These are phyloP conservation scores for Psilocybe sp. DNA, from an alignment of 768 basidiomycete species.

Conservation along the genomic window DNA sequence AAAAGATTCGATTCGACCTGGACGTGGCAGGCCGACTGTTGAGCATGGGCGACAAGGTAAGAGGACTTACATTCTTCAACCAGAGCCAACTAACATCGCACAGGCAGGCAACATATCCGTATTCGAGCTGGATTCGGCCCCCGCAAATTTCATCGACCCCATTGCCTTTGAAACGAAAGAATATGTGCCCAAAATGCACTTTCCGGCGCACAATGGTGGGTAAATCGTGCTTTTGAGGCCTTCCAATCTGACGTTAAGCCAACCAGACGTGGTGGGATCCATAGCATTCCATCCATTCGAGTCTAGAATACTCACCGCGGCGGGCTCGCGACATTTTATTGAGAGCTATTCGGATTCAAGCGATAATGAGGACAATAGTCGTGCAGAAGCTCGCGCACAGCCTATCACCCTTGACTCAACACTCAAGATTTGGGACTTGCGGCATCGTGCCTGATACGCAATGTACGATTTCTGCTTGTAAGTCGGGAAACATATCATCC, in stretches of 20 bases:
- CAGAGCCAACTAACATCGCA: neutral
- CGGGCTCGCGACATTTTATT: conserved; percentile 75
- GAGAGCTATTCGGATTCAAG: too few species aligned
- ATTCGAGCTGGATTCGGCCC: conserved; percentile 44
- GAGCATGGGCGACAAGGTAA: conserved; percentile 65
- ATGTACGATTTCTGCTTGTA: too few species aligned
- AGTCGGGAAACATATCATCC: too few species aligned
- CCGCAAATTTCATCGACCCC: neutral
- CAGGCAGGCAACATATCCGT: conserved; percentile 60
- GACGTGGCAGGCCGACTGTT: conserved; percentile 66
- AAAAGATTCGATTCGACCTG: conserved; percentile 75
- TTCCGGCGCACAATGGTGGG: conserved; percentile 57
- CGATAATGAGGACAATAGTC: too few species aligned
- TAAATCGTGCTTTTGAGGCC: neutral
- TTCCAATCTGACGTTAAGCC: neutral
- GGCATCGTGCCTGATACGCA: too few species aligned
- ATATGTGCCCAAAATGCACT: conserved; percentile 33
- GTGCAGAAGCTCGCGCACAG: too few species aligned
- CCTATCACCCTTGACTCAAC: too few species aligned
- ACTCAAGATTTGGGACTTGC: too few species aligned
- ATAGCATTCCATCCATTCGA: conserved; percentile 69
- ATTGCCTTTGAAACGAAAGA: neutral
- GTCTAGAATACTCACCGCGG: conserved; percentile 57
- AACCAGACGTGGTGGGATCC: conserved; percentile 68
- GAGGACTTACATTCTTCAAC: conserved; percentile 16